Percentiles rank a stretch among this genome's conserved stretches.
phyloP scores from a whole-genome alignment of 2,329 filamentous ascomycete species.

The Drechslerella coelobrocha region DNA sequence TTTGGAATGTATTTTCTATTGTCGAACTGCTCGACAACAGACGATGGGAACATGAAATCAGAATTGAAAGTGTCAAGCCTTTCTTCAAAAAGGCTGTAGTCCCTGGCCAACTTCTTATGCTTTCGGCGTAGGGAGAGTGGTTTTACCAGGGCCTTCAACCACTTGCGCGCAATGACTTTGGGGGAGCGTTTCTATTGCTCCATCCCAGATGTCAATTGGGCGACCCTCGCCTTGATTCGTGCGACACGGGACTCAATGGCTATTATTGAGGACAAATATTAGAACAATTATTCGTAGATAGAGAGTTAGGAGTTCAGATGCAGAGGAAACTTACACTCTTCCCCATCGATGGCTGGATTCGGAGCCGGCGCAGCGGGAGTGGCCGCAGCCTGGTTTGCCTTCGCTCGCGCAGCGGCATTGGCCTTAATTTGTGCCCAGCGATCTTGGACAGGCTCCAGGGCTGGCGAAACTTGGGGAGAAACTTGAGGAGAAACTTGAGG shows the following conservation, averaged over 20 bases:
- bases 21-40: constrained; percentile 35
- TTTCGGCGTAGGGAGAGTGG: constrained; percentile 12
- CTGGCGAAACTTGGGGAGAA: constrained; percentile 43
- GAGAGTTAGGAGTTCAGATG: not conserved
- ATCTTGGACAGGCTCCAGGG: constrained; percentile 66
- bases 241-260: constrained; percentile 96
- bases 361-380: constrained; percentile 15
- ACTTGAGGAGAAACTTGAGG: constrained; percentile 15
- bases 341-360: constrained; percentile 73
- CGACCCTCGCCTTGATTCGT: constrained; percentile 95
- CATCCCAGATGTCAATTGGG: constrained; percentile 87
- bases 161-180: constrained; percentile 7
- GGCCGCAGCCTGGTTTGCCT: constrained; percentile 62
- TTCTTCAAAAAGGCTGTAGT: constrained; percentile 19
- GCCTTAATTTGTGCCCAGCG: constrained; percentile 96
- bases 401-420: constrained; percentile 84
- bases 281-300: constrained; percentile 40
- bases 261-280: constrained; percentile 60
- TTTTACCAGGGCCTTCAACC: constrained; percentile 12
- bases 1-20: constrained; percentile 37
- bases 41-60: constrained; percentile 34
- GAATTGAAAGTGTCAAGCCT: constrained; percentile 14
- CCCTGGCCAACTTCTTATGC: constrained; percentile 15
- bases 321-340: constrained; percentile 77
- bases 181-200: constrained; percentile 60